These are phyloP conservation scores for Atalantia buxifolia DNA, from an alignment of 345 rosid genomes.

Conservation along the genomic window DNA sequence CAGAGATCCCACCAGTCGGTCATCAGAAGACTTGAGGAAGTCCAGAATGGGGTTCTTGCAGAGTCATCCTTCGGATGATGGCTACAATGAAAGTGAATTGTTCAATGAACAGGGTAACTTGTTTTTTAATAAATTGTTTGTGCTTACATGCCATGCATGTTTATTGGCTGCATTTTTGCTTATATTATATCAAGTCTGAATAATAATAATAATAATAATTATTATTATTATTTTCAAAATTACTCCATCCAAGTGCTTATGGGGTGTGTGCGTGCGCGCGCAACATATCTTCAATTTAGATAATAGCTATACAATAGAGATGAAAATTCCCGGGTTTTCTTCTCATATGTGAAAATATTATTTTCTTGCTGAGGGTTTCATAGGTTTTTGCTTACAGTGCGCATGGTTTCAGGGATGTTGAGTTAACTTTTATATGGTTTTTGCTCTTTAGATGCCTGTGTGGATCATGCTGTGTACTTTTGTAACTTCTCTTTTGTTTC, in stretches of 20 bases:
- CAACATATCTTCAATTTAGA: background rate
- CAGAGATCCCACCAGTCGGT: constrained; percentile 69
- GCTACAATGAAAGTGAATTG: constrained; percentile 70
- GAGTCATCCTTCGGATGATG: constrained; percentile 69
- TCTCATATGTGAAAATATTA: background rate
- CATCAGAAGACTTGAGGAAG: constrained; percentile 93
- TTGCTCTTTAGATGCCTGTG: background rate
- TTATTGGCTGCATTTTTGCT: constrained; percentile 2
- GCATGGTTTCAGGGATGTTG: background rate
- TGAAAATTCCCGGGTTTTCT: background rate
- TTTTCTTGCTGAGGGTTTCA: background rate
- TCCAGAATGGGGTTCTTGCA: constrained; percentile 87
- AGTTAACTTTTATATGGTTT: background rate
- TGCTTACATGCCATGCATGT: background rate
- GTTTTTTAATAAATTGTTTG: background rate
- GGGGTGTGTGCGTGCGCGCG: background rate
- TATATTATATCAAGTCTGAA: background rate
- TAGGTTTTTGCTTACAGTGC: background rate
- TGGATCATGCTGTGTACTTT: background rate
- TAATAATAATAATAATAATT: background rate
- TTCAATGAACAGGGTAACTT: constrained; percentile 78
- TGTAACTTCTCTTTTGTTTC: background rate
- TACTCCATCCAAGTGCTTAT: background rate
- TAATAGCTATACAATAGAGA: background rate
- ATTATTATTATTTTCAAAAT: background rate